Evolutionary conservation across 257 asterid species (phyloP).

Genomic region (Phtheirospermum japonicum): DNA sequence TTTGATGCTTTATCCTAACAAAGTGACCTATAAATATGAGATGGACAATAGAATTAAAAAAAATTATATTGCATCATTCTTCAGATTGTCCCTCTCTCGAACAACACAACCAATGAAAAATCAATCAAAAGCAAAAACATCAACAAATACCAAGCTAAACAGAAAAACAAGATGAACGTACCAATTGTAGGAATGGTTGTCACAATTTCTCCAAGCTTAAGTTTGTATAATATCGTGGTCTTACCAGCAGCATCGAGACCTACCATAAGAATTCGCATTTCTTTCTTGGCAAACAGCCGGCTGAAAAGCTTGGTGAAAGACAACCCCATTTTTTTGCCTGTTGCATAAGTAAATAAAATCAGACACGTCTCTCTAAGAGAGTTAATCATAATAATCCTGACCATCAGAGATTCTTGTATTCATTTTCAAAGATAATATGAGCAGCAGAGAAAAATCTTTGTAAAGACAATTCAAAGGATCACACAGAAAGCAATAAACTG

Average conservation of each 20-base stretch:
- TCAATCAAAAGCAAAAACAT: not conserved
- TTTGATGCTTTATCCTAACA: not conserved
- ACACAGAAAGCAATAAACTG: not conserved
- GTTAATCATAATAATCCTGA: not conserved
- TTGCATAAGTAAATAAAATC: constrained; percentile 18
- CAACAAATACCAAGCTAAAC: not conserved
- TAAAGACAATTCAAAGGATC: not conserved
- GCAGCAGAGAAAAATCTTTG: not conserved
- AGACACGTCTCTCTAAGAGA: constrained; percentile 1
- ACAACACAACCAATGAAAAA: no score
- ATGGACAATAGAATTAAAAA: not conserved
- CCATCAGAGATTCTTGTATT: not conserved
- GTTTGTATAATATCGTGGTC: constrained; percentile 40
- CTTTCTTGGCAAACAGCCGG: constrained; percentile 39
- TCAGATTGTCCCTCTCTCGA: no score
- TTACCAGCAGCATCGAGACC: constrained; percentile 48
- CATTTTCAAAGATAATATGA: not conserved
- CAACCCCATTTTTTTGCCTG: constrained; percentile 34
- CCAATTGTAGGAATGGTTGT: constrained; percentile 40
- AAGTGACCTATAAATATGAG: not conserved
- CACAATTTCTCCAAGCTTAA: constrained; percentile 41
- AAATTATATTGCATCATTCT: no score
- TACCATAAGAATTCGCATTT: constrained; percentile 39
- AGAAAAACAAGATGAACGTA: constrained; percentile 21
- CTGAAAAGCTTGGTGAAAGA: constrained; percentile 42